Percentiles rank a stretch among this genome's conserved stretches.
phyloP scores from a whole-genome alignment of 495 filamentous ascomycete species.

The Baudoinia panamericana region DNA sequence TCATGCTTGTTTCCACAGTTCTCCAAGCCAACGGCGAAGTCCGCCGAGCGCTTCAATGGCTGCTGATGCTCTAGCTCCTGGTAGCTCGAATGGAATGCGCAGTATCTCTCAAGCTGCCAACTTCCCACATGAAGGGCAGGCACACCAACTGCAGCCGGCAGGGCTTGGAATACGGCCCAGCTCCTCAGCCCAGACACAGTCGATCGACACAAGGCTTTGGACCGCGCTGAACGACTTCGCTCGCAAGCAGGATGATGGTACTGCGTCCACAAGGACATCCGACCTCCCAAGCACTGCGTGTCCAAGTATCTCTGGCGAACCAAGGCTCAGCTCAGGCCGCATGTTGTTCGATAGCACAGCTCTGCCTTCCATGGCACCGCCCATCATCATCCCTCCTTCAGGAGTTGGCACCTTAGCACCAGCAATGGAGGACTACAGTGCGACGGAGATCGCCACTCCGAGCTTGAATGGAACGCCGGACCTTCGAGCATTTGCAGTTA shows the following conservation, averaged over 20 bases:
- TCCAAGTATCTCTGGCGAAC: slow-evolving; percentile 9
- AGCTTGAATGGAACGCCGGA: slow-evolving; percentile 30
- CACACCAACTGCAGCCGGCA: neutral
- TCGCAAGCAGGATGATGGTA: slow-evolving; percentile 15
- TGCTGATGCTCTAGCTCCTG: too few relatives aligned
- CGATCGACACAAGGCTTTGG: slow-evolving; percentile 17
- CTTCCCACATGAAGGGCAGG: neutral
- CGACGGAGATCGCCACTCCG: slow-evolving; percentile 32
- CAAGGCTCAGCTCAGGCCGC: neutral
- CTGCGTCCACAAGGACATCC: slow-evolving; percentile 1
- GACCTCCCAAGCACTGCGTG: slow-evolving; percentile 13
- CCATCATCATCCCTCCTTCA: slow-evolving; percentile 8
- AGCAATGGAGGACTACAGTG: slow-evolving; percentile 26
- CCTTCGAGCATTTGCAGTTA: slow-evolving; percentile 15
- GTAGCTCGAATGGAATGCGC: neutral
- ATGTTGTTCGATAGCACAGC: neutral
- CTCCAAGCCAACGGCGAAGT: slow-evolving; percentile 20
- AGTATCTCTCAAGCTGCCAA: too few relatives aligned
- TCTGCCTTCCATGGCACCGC: slow-evolving; percentile 10
- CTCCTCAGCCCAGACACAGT: slow-evolving; percentile 6
- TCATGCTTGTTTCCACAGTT: slow-evolving; percentile 59
- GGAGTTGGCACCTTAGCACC: neutral
- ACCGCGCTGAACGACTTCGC: slow-evolving; percentile 17
- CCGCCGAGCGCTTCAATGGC: neutral
- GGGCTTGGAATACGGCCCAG: slow-evolving; percentile 14